Conservation (phyloP, 2,329 filamentous ascomycete genomes). For the Penicillium sp. region DNA sequence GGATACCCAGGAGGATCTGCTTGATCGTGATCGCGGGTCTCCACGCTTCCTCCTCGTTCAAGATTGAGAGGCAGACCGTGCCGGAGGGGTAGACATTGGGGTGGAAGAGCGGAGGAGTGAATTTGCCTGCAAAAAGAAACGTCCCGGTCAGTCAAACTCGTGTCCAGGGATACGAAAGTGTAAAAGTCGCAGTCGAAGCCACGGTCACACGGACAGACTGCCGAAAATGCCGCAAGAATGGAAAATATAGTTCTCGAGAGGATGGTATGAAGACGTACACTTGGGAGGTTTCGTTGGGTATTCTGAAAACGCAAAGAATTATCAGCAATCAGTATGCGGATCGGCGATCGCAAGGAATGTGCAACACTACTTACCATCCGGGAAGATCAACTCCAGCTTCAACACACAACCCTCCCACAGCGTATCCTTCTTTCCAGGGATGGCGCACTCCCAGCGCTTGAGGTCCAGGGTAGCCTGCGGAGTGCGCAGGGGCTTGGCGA, state of each 20-base stretch:
- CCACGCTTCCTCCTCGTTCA: constrained; percentile 99
- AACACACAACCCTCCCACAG: constrained; percentile 98
- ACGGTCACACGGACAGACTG: background rate
- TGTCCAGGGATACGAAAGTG: background rate
- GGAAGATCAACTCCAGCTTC: constrained; percentile 90
- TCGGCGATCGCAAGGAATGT: constrained; percentile 11
- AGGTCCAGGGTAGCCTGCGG: constrained; percentile 81
- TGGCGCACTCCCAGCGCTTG: constrained; percentile 94
- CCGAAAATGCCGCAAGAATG: background rate
- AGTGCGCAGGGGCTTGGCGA: constrained; percentile 81
- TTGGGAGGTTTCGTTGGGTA: constrained; percentile 99
- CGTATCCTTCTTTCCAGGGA: constrained; percentile 94
- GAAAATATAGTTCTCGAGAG: background rate
- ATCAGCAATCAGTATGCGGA: constrained; percentile 14
- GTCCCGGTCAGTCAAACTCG: constrained; percentile 4
- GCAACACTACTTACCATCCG: constrained; percentile 69
- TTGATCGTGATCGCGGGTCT: constrained; percentile 98
- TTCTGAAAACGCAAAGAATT: constrained; percentile 57
- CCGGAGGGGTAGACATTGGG: constrained; percentile 98
- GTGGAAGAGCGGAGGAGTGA: constrained; percentile 92
- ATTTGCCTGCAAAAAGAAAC: constrained; percentile 70
- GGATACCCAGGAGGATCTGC: constrained; percentile 93
- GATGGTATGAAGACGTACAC: constrained; percentile 64
- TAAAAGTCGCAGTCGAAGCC: background rate
- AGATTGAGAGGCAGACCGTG: constrained; percentile 92